Evolutionary conservation across 139 green algal species (phyloP).

Genomic region (Tetradesmus obliquus): DNA sequence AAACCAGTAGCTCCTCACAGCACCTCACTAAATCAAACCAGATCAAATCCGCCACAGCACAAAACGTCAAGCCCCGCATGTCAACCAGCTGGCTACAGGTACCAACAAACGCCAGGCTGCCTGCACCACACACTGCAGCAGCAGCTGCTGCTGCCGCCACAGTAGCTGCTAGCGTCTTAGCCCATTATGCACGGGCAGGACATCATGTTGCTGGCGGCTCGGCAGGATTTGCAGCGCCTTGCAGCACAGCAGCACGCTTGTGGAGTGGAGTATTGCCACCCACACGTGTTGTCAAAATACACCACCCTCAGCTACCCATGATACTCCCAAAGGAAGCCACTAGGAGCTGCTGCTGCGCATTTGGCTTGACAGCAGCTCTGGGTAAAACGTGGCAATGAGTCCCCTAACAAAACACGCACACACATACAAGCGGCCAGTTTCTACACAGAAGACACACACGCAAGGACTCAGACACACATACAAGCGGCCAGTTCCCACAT

Average conservation of each 20-base stretch:
- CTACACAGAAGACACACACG: background rate
- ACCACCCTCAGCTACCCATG: too few relatives aligned
- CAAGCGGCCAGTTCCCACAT: background rate
- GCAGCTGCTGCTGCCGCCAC: too few relatives aligned
- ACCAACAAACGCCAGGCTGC: too few relatives aligned
- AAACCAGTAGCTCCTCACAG: background rate
- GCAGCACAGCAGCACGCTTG: too few relatives aligned
- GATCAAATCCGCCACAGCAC: background rate
- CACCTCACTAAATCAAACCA: background rate
- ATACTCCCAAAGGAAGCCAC: too few relatives aligned
- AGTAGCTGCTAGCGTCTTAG: too few relatives aligned
- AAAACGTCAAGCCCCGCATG: background rate
- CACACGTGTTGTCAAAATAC: too few relatives aligned
- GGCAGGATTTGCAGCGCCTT: too few relatives aligned
- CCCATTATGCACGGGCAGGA: too few relatives aligned
- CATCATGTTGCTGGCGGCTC: too few relatives aligned
- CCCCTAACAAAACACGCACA: background rate
- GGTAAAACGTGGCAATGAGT: background rate
- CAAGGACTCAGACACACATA: background rate
- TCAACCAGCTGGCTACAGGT: background rate
- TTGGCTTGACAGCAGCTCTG: background rate
- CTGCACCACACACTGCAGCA: too few relatives aligned
- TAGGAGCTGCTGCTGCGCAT: background rate
- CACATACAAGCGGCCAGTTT: background rate
- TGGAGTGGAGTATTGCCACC: too few relatives aligned